Evolutionary conservation across 108 stramenopile genomes (phyloP), one percentile per base, ranked within the genome.

Genomic region (Cyclotella distinguenda): DNA sequence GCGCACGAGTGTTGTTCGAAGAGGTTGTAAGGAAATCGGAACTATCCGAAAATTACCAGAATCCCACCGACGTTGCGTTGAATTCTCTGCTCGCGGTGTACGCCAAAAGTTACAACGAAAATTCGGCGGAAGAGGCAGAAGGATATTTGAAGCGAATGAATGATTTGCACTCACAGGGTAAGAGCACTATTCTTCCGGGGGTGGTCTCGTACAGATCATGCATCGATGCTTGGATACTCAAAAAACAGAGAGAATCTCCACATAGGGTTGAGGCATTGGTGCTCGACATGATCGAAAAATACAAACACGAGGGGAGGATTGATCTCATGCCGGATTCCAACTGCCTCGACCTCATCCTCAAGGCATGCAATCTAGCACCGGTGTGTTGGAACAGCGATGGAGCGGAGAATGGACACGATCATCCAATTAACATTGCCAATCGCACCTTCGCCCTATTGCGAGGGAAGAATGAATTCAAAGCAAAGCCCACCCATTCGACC

Each of bases 201-300:
- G 54, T 68, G 4, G 51, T 76, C 13, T 76, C 74, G 3, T 76
- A 64, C 27, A 55, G 74, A 35, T 35, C 74, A 4, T 61, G 60
- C 38, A 76, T 76, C 4, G 66, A 68, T 61, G 74, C 74, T 8
- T 76, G 74, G 74, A 55, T 68, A 16, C 66, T 60, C 34, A 50
- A 48, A 34, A 59, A 66, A 61, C 13, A 56, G 11, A 66, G 27
- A 16, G 43, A 40, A 23, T 53, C 66, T 13, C 74, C 74, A 3
- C 49, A 63, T 19, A 60, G 28, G 23, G 74, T 76, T 1, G 42
- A 62, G 6, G 50, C 66, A 42, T 45, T 76, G 36, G 65, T 76
- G 19, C 36, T 68, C 6, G 74, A 67, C 23, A 68, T 76, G 74
- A 64, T 64, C 16, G 43, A 68, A 3, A 62, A 57, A 50, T 68